A percentile compares a stretch with the other conserved stretches of the same genome.
phyloP scores from a whole-genome alignment of 2,329 filamentous ascomycete genomes.

The Neopestalotiopsis sp. region DNA sequence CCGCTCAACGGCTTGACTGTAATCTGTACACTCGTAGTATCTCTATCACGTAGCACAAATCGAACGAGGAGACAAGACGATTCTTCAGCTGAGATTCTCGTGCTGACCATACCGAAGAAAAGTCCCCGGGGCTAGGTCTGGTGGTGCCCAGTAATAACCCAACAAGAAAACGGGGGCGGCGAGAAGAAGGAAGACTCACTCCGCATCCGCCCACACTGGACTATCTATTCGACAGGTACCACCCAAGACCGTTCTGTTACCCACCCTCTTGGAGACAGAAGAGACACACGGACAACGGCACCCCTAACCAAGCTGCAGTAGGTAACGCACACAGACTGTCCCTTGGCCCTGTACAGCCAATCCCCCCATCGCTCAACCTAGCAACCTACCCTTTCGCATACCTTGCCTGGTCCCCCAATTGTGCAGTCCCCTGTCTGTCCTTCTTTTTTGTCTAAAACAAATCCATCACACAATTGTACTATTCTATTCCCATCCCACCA shows the following conservation, averaged over 20 bases:
- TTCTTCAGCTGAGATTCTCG: background rate
- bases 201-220: background rate
- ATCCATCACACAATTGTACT: constrained; percentile 5
- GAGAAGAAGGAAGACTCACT: background rate
- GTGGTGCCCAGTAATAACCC: background rate
- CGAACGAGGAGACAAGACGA: background rate
- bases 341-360: background rate
- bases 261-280: background rate
- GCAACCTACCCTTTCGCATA: background rate
- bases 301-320: background rate
- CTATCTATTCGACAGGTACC: constrained; percentile 2
- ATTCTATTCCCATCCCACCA: constrained; percentile 4
- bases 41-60: background rate
- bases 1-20: background rate
- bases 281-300: background rate
- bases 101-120: background rate
- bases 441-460: constrained; percentile 1
- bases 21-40: background rate
- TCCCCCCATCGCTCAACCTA: background rate
- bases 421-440: background rate
- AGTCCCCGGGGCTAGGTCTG: background rate
- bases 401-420: background rate
- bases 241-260: background rate
- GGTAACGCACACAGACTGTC: background rate
- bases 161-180: background rate